phyloP scores from a whole-genome alignment of 805 yeast species.

The Priceomyces castillae region DNA sequence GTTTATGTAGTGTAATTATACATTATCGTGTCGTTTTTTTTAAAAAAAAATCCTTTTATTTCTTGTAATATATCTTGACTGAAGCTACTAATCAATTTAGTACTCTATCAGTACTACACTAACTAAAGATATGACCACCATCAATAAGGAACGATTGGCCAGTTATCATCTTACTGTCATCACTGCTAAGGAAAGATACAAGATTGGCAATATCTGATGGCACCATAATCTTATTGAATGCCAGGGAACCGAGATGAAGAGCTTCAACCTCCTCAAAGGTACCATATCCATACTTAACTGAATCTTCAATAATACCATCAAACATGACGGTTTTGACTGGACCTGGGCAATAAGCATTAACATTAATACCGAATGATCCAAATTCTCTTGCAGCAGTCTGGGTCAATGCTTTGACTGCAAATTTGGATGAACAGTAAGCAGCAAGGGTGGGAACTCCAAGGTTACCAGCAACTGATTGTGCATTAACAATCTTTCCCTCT shows the following conservation, averaged over 20 bases:
- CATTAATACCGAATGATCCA: constrained; percentile 24
- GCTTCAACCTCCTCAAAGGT: background rate
- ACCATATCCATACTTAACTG: constrained; percentile 29
- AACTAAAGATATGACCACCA: constrained; percentile 28
- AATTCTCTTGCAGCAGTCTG: constrained; percentile 44
- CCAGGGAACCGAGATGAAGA: background rate
- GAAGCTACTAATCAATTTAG: no score
- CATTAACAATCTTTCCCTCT: constrained; percentile 48
- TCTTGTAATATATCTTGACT: no score
- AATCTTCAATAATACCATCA: constrained; percentile 31
- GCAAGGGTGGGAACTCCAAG: constrained; percentile 47
- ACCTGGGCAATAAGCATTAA: constrained; percentile 47
- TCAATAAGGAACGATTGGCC: constrained; percentile 46
- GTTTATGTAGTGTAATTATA: no score
- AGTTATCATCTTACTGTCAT: constrained; percentile 32
- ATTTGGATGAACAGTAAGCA: constrained; percentile 49
- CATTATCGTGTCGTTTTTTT: no score
- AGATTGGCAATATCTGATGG: constrained; percentile 39
- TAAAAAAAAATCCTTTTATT: no score
- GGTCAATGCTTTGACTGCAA: constrained; percentile 44
- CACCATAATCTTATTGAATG: background rate
- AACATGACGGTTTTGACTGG: constrained; percentile 42
- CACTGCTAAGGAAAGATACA: constrained; percentile 40
- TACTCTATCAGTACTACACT: no score
- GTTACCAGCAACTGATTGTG: constrained; percentile 41